These are phyloP conservation scores for Sutorius eximius DNA, from an alignment of 1,284 basidiomycete genomes.

Conservation along the genomic window DNA sequence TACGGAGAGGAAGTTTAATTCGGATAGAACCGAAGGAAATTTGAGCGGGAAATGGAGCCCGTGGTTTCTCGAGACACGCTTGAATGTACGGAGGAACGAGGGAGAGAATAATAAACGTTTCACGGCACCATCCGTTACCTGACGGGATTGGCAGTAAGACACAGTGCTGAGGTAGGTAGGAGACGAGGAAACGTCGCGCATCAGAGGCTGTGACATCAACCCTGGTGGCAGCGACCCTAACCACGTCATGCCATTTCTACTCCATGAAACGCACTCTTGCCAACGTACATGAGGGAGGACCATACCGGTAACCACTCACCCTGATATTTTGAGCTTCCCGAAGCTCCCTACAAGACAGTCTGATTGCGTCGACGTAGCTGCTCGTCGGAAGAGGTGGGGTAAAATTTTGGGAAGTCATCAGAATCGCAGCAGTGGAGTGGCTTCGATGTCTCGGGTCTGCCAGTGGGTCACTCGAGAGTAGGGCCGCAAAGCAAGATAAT, in stretches of 20 bases:
- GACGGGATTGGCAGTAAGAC: conserved; percentile 14
- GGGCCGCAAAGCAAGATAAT: not conserved
- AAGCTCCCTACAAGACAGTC: conserved; percentile 48
- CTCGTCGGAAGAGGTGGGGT: conserved; percentile 43
- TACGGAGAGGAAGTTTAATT: conserved; percentile 72
- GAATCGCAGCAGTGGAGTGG: not conserved
- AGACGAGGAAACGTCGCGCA: not conserved
- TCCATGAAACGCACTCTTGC: conserved; percentile 1
- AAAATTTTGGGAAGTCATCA: conserved; percentile 16
- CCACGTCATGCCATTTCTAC: not conserved
- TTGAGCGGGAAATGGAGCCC: conserved; percentile 75
- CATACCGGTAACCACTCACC: conserved; percentile 33
- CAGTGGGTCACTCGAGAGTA: not conserved
- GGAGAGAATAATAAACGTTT: conserved; percentile 62
- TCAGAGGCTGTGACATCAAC: not conserved
- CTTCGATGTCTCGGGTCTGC: not conserved
- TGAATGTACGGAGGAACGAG: conserved; percentile 62
- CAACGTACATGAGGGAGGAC: not conserved
- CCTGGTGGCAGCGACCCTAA: not conserved
- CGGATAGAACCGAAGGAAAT: conserved; percentile 66
- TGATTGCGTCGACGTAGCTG: conserved; percentile 51
- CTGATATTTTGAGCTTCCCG: conserved; percentile 44
- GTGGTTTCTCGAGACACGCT: conserved; percentile 59
- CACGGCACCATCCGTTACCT: conserved; percentile 60
- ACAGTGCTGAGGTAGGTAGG: not conserved